A percentile compares a stretch with the other conserved stretches of the same genome.
phyloP scores from a whole-genome alignment of 108 stramenopile genomes.

The Skeletonema potamos region DNA sequence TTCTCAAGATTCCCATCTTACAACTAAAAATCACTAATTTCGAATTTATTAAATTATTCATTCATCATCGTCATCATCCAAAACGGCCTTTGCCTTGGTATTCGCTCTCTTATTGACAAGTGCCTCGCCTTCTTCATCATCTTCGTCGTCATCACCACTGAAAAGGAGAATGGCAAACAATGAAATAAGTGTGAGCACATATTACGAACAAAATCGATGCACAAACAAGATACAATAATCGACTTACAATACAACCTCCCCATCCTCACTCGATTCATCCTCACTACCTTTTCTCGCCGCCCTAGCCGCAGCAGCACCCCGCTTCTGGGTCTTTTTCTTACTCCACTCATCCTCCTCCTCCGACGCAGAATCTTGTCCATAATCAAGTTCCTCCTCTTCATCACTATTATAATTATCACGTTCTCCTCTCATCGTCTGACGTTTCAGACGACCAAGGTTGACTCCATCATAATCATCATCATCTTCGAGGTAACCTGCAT shows the following conservation, averaged over 20 bases:
- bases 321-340: slow-evolving; percentile 36
- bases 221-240: not conserved
- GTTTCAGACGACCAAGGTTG: slow-evolving; percentile 59
- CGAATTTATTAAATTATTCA: not conserved
- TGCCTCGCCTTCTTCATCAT: slow-evolving; percentile 39
- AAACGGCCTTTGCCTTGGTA: slow-evolving; percentile 25
- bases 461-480: slow-evolving; percentile 79
- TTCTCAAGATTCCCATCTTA: no score
- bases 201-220: not conserved
- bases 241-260: slow-evolving; percentile 44
- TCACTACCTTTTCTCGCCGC: slow-evolving; percentile 38
- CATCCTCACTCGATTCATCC: slow-evolving; percentile 55
- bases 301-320: slow-evolving; percentile 31
- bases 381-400: slow-evolving; percentile 59
- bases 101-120: slow-evolving; percentile 37
- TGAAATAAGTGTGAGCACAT: not conserved
- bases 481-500: slow-evolving; percentile 70
- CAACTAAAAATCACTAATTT: not conserved
- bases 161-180: not conserved
- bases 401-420: slow-evolving; percentile 50
- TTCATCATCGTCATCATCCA: slow-evolving; percentile 61
- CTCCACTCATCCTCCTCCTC: slow-evolving; percentile 68
- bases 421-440: slow-evolving; percentile 49
- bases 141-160: slow-evolving; percentile 57
- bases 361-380: slow-evolving; percentile 65